Evolutionary conservation across 345 rosid species (phyloP), one percentile per base, ranked within the genome.

Genomic region (Lumnitzera racemosa): DNA sequence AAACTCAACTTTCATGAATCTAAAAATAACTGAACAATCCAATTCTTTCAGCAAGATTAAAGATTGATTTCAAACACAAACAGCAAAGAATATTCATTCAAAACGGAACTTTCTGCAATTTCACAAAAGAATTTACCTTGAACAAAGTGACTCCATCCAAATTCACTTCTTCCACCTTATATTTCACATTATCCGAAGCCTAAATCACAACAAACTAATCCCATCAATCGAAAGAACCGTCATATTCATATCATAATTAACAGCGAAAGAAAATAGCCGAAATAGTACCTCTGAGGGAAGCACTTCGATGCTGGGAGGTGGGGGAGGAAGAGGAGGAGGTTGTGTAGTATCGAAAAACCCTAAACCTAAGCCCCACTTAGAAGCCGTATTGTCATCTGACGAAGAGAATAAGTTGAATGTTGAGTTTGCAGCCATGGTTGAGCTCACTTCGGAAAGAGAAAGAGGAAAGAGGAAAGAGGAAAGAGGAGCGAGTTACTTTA

Each of bases 261-360:
- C 43, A 9, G 1, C 7, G 10, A 5, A 36, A 36, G 59, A 10
- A 29, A 57, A 46, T 49, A 24, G n/a, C 31, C 14, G 46, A 24
- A 25, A 15, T 1, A 56, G 25, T 70, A 86, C 94, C 88, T 81
- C 84, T 47, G 89, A 82, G 64, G 78, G 60, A 53, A 80, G 73
- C 23, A 91, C 88, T 80, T 91, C 98, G 12, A 77, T 47, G 55
- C 83, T 78, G 65, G 90, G 85, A 58, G 91, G 88, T 1, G 88
- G 85, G 24, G 91, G 90, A 49, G 84, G 87, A 24, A 66, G 83
- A 60, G 79, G 65, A 49, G 73, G 83, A 61, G 72, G 46, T 53
- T 74, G 83, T 13, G 76, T 51, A 13, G 87, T 66, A 48, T 83
- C 89, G 12, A 79, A 67, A 51, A 90, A 78, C 50, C 83, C 85